Base-by-base conservation (phyloP, 2,329 filamentous ascomycete genomes). In the Aspergillus melleus region DNA sequence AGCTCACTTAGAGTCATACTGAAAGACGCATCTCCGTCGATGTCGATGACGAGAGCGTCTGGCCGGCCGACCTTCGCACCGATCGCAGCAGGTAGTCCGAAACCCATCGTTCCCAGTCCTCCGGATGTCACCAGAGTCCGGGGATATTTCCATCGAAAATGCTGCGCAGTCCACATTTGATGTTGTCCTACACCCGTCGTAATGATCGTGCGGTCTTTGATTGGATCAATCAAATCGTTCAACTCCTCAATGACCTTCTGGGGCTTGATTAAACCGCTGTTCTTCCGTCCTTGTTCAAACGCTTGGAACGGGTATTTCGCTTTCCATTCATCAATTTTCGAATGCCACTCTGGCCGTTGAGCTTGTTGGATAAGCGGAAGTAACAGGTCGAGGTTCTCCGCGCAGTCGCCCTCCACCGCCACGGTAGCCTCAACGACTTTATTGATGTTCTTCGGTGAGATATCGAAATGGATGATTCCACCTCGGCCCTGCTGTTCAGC, bases 401-500 rank as follows among this genome's bases (percentile, higher is more conserved):
- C 86, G n/a, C 96, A 89, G 71, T 97, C 93, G 50, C 94, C 94
- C 76, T 95, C 91, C 16, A 97, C 88, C 47, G 92, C 92, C 79
- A 96, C 91, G 14, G 90, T 96, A 1, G 92, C 91, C 78, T 97
- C 90, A 8, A 98, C 89, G 36, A 97, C 92, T 84, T 97, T 97
- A 86, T 96, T 97, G 79, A 97, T 96, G 81, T 97, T 97, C 86
- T 96, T 96, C 67, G 93, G 92, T 87, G 96, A 88, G 69, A 97
- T 92, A 73, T 97, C 93, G 71, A 97, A 97, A 76, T 97, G 93
- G 12, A 97, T 84, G 70, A 98, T 97, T 65, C 94, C 94, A 65
- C 94, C 94, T 56, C 91, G 88, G 47, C 36, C 36, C 14, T n/a
- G 36, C 36, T 87, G 87, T 77, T 95, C 89, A 8, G 39, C 32